Percentiles rank a stretch among this genome's conserved stretches.
phyloP scores from a whole-genome alignment of 768 basidiomycete genomes.

The Lactarius pseudohatsudake region DNA sequence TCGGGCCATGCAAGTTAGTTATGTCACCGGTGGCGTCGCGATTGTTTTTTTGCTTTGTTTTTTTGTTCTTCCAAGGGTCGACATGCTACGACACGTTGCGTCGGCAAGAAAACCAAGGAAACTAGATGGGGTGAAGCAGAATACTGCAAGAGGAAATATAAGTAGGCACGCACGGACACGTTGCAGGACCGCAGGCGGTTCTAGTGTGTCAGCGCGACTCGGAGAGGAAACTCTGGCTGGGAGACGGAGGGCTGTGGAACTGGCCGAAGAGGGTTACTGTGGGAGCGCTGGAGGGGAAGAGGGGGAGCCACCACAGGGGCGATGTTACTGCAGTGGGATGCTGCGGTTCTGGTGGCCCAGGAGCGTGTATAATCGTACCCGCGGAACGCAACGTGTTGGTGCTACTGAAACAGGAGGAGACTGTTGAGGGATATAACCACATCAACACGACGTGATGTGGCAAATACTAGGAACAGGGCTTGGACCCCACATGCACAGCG shows the following conservation, averaged over 20 bases:
- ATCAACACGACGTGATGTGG: conserved; percentile 6
- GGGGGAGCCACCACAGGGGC: conserved; percentile 11
- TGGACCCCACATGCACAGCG: background rate
- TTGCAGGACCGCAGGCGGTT: background rate
- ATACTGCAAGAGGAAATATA: background rate
- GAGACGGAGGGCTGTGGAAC: background rate
- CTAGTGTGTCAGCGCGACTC: background rate
- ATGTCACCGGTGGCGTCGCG: background rate
- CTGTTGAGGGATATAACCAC: conserved; percentile 9
- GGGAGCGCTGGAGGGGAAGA: conserved; percentile 1
- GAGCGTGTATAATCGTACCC: background rate
- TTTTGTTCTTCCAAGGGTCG: background rate
- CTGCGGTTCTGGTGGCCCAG: background rate
- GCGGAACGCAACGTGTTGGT: conserved; percentile 8
- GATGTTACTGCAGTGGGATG: conserved; percentile 12
- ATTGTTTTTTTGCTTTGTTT: background rate
- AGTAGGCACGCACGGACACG: conserved; percentile 1
- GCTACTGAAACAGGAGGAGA: conserved; percentile 10
- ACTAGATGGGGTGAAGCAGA: conserved; percentile 7
- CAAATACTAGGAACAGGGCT: conserved; percentile 11
- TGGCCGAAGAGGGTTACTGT: background rate
- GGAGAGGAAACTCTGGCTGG: background rate
- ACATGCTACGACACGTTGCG: conserved; percentile 4
- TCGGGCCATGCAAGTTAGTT: background rate
- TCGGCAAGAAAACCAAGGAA: background rate